Percentiles rank a stretch among this genome's conserved stretches.
These are phyloP conservation scores for Groenewaldozyma sp. DNA, from an alignment of 1,139 yeast species.

Conservation along the genomic window DNA sequence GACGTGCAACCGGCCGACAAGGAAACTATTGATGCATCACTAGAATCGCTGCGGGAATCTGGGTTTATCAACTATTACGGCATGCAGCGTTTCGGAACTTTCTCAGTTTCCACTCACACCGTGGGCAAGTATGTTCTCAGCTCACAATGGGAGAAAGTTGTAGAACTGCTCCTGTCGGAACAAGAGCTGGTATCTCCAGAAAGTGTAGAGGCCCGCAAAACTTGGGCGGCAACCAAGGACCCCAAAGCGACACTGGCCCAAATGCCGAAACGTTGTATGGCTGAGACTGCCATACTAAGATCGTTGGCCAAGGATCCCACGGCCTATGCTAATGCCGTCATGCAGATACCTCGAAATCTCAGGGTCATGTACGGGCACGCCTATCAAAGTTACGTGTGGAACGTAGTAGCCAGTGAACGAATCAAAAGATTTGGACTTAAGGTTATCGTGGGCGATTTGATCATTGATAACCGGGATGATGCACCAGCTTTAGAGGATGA, in stretches of 20 bases:
- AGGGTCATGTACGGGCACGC: constrained; percentile 96
- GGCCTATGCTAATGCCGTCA: constrained; percentile 65
- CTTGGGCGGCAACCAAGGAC: constrained; percentile 71
- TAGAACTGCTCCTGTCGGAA: constrained; percentile 66
- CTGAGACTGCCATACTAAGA: constrained; percentile 67
- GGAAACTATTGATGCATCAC: constrained; percentile 44
- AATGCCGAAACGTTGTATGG: constrained; percentile 84
- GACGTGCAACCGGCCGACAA: constrained; percentile 39
- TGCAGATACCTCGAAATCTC: constrained; percentile 86
- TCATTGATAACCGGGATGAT: constrained; percentile 34
- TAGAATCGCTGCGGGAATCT: constrained; percentile 47
- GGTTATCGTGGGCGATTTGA: constrained; percentile 77
- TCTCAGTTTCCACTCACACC: constrained; percentile 81
- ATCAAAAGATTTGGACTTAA: constrained; percentile 59
- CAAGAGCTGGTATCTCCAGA: constrained; percentile 80
- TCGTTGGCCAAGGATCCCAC: constrained; percentile 42
- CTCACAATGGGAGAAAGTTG: constrained; percentile 74
- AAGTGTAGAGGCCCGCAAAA: constrained; percentile 67
- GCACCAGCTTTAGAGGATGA: constrained; percentile 34
- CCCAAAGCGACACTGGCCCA: constrained; percentile 53
- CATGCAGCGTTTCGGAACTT: constrained; percentile 96
- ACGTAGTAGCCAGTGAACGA: constrained; percentile 71
- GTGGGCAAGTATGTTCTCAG: constrained; percentile 66
- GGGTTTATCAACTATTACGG: constrained; percentile 95
- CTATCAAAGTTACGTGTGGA: constrained; percentile 95